phyloP scores from a whole-genome alignment of 225 moss, liverwort and hornwort species.

The Ulota crispa region DNA sequence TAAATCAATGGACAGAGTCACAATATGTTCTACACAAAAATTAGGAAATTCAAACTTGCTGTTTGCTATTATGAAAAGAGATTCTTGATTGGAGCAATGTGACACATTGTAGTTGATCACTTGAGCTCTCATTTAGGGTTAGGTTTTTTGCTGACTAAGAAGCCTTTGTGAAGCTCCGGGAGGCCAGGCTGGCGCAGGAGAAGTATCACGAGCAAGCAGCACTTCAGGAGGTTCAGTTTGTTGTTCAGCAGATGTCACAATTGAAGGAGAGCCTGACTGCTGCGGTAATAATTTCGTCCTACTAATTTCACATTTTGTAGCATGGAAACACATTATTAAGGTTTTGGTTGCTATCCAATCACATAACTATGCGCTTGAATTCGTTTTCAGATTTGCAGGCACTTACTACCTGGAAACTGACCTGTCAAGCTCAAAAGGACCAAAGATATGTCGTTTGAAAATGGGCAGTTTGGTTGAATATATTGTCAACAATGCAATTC shows the following conservation, averaged over 20 bases:
- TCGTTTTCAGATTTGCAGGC: background rate
- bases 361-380: background rate
- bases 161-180: conserved; percentile 44
- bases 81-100: background rate
- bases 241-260: conserved; percentile 51
- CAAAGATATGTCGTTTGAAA: too few relatives aligned
- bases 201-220: conserved; percentile 45
- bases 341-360: background rate
- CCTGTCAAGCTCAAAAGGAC: background rate
- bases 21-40: background rate
- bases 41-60: background rate
- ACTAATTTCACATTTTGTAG: background rate
- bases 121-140: background rate
- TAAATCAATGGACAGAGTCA: background rate
- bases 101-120: background rate
- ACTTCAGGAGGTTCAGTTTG: conserved; percentile 49
- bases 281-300: conserved; percentile 34
- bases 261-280: conserved; percentile 55
- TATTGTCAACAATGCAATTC: too few relatives aligned
- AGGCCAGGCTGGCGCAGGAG: conserved; percentile 49
- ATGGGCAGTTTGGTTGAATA: too few relatives aligned
- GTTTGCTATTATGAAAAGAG: background rate
- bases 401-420: background rate
- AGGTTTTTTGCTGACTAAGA: conserved; percentile 14
- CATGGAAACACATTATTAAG: background rate